phyloP scores from a whole-genome alignment of 164 flowering plant genomes.

The Dillenia turbinata region DNA sequence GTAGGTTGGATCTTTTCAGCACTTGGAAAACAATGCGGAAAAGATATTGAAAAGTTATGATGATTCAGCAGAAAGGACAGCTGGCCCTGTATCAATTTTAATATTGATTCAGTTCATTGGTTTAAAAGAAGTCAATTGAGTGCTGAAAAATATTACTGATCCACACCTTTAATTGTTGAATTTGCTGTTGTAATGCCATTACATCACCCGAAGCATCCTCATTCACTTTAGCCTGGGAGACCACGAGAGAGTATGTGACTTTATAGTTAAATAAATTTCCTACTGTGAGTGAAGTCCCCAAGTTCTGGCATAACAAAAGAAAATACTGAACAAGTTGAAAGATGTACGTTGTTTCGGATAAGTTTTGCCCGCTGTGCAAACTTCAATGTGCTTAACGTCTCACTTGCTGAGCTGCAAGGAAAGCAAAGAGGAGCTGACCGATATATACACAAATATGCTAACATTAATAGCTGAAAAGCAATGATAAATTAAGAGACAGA shows the following conservation, averaged over 20 bases:
- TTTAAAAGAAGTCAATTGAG: background rate
- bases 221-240: conserved; percentile 72
- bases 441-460: background rate
- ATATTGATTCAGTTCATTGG: background rate
- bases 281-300: background rate
- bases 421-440: conserved; percentile 10
- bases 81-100: conserved; percentile 48
- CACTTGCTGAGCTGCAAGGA: conserved; percentile 66
- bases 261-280: background rate
- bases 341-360: conserved; percentile 79
- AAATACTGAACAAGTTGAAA: conserved; percentile 8
- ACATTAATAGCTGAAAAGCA: background rate
- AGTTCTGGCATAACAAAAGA: background rate
- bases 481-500: background rate
- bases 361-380: conserved; percentile 95
- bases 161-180: conserved; percentile 66
- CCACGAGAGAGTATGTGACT: background rate
- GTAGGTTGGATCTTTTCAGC: conserved; percentile 20
- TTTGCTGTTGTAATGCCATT: conserved; percentile 61
- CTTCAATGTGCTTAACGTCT: conserved; percentile 84
- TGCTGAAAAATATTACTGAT: background rate
- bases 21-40: conserved; percentile 14
- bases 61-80: conserved; percentile 54
- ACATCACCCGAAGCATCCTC: conserved; percentile 91
- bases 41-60: conserved; percentile 29